These are phyloP conservation scores for Aspergillus carbonarius DNA, from an alignment of 2,329 filamentous ascomycete genomes.

Conservation along the genomic window DNA sequence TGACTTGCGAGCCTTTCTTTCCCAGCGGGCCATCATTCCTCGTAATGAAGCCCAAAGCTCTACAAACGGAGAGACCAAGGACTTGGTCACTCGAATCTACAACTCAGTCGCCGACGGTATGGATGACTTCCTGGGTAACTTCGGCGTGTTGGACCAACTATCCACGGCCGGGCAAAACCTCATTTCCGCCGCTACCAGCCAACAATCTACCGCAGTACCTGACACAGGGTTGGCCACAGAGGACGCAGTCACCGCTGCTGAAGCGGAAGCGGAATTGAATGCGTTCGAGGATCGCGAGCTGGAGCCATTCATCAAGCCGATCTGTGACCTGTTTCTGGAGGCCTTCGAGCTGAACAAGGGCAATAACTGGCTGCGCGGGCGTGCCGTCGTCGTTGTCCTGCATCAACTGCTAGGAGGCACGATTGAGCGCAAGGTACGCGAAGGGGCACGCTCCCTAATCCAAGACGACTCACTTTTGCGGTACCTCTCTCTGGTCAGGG, in stretches of 20 bases:
- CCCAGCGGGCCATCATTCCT: conserved; percentile 75
- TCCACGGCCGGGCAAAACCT: conserved; percentile 90
- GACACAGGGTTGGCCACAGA: conserved; percentile 49
- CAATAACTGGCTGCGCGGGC: conserved; percentile 94
- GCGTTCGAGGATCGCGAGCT: conserved; percentile 88
- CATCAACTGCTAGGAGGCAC: conserved; percentile 95
- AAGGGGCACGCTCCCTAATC: conserved; percentile 70
- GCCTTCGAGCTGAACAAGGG: conserved; percentile 91
- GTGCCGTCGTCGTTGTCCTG: conserved; percentile 92
- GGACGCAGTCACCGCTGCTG: conserved; percentile 57
- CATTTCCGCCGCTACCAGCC: conserved; percentile 54
- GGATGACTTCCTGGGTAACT: conserved; percentile 96
- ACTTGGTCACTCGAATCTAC: conserved; percentile 92
- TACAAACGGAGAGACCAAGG: conserved; percentile 64
- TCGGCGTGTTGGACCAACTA: conserved; percentile 90
- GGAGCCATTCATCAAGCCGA: conserved; percentile 96
- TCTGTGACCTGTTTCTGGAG: conserved; percentile 96
- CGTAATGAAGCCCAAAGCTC: conserved; percentile 55
- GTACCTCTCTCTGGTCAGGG: conserved; percentile 72
- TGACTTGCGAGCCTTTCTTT: conserved; percentile 88
- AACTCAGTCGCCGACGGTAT: conserved; percentile 97
- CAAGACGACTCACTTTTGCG: conserved; percentile 76
- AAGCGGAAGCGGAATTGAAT: conserved; percentile 90
- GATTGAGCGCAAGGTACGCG: conserved; percentile 91
- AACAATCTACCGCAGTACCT: conserved; percentile 45